These are phyloP conservation scores for Taphrina betulina DNA, from an alignment of 1,139 yeast species.

Conservation along the genomic window DNA sequence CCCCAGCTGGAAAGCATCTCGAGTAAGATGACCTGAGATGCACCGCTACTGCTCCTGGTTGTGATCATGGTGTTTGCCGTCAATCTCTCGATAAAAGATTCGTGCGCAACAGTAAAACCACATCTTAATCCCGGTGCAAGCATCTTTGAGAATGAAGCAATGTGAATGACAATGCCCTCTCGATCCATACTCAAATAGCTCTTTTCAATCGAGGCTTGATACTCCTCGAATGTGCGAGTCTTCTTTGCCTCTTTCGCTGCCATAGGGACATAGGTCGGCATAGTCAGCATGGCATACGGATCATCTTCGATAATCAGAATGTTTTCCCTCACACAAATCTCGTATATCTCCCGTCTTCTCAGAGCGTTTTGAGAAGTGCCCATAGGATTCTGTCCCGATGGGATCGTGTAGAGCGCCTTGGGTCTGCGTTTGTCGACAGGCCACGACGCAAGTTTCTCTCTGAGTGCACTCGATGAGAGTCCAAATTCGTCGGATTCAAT, in stretches of 20 bases:
- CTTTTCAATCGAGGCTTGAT: slow-evolving; percentile 49
- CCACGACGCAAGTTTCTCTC: too few species aligned
- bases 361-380: slow-evolving; percentile 69
- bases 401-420: slow-evolving; percentile 49
- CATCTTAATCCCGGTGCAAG: too few species aligned
- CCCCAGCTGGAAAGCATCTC: too few species aligned
- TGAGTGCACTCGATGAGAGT: too few species aligned
- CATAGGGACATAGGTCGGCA: slow-evolving; percentile 38
- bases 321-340: slow-evolving; percentile 67
- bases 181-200: slow-evolving; percentile 70
- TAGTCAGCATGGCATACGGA: slow-evolving; percentile 83
- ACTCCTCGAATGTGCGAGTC: too few species aligned
- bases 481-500: too few species aligned
- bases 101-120: too few species aligned
- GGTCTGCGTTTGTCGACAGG: too few species aligned
- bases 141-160: slow-evolving; percentile 82
- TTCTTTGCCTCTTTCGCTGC: not conserved
- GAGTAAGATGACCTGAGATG: too few species aligned
- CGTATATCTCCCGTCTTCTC: slow-evolving; percentile 64
- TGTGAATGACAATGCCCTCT: slow-evolving; percentile 76
- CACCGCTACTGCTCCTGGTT: too few species aligned
- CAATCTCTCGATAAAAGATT: too few species aligned
- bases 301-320: slow-evolving; percentile 81
- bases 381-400: slow-evolving; percentile 88
- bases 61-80: too few species aligned